Evolutionary conservation across 2,329 filamentous ascomycete genomes (phyloP), one percentile per base, ranked within the genome.

Genomic region (Pseudocercospora musae): DNA sequence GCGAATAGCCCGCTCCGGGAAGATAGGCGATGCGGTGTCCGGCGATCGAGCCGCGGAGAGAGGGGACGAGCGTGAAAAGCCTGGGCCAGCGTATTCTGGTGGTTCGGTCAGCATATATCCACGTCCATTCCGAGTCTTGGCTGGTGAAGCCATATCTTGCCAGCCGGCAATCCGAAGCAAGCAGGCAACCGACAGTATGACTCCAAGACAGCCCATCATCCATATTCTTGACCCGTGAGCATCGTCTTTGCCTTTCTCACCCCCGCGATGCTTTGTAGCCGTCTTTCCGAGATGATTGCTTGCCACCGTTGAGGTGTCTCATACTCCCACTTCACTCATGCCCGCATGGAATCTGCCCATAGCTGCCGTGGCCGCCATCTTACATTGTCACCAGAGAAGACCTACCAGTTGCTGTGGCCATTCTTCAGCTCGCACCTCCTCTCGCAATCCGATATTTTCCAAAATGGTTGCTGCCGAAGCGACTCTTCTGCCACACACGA

Each of bases 1-100:
- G 74, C 92, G 89, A 75, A 99, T 99, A 64, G 94, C 90, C 77
- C 95, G 89, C 75, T 96, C 91, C 68, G 92, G 92, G 75, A 91
- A 96, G 72, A 91, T 82, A 63, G 90, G 87, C 63, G 92, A 95
- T 67, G 87, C 84, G 62, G 89, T 89, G 81, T 96, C 92, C 68
- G 74, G 74, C 6, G 70, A 72, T 40, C 73, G 68, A 25, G 70
- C 66, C 50, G 62, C 62, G 44, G 69, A 69, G 29, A 69, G 60
- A 25, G 69, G 67, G n/a, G 68, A 66, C 29, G 70, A 71, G 52
- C 67, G 67, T 49, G 68, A 64, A 58, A 67, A 68, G 64, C 59
- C 68, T 59, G 69, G 60, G 62, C 60, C 60, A 59, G 65, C 64
- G 61, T 63, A 69, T n/a, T 66, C 66, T 68, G 63, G 5, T 33